Evolutionary conservation across 768 basidiomycete genomes (phyloP).

Genomic region (Lyophyllum shimeji): DNA sequence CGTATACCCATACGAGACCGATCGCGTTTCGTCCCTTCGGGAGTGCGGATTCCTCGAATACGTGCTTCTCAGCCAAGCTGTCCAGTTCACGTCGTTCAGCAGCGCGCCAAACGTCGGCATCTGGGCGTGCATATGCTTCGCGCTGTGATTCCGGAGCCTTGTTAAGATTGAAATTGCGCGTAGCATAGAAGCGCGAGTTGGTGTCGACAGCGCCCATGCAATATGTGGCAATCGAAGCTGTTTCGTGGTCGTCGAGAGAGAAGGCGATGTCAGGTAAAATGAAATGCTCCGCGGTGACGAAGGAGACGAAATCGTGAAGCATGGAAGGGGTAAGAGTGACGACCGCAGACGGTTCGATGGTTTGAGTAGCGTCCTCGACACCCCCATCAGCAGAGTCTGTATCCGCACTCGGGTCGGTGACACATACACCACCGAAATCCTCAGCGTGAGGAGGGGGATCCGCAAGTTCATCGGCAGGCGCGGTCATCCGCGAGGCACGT

Average conservation of each 20-base stretch:
- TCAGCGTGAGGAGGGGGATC: too few species aligned
- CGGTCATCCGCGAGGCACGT: background rate
- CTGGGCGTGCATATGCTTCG: background rate
- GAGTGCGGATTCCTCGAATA: background rate
- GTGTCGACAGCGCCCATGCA: background rate
- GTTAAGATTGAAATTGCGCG: background rate
- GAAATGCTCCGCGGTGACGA: background rate
- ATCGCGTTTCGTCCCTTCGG: constrained; percentile 13
- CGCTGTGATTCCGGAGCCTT: background rate
- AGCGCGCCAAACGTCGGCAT: background rate
- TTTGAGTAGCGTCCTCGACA: too few species aligned
- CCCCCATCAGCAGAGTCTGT: too few species aligned
- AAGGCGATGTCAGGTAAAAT: background rate
- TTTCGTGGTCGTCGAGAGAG: background rate
- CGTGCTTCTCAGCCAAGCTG: background rate
- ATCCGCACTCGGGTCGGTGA: too few species aligned
- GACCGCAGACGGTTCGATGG: too few species aligned
- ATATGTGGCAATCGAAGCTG: background rate
- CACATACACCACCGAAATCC: too few species aligned
- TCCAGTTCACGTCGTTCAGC: background rate
- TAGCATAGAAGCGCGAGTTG: background rate
- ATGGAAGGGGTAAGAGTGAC: background rate
- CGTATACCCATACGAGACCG: constrained; percentile 28
- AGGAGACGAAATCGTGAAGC: background rate
- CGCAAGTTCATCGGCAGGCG: background rate